Conservation (phyloP, 306 rosid genomes). For the Benincasa hispida region DNA sequence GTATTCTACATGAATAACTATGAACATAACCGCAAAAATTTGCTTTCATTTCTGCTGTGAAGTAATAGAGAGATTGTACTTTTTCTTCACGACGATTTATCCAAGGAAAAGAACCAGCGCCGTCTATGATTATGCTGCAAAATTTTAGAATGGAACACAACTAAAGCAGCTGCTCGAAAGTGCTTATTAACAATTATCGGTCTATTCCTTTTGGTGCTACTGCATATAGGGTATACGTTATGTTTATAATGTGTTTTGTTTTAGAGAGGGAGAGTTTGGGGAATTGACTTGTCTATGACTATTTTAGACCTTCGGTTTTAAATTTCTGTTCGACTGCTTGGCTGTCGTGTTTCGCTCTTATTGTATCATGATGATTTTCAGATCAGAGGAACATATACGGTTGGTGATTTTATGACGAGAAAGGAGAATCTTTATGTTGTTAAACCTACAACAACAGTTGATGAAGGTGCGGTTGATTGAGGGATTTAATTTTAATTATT, state of each 20-base stretch:
- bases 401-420: constrained; percentile 87
- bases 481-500: neutral
- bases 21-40: neutral
- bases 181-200: neutral
- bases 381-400: constrained; percentile 44
- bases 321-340: neutral
- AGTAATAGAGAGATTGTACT: neutral
- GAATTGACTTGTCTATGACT: neutral
- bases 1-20: neutral
- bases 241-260: neutral
- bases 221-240: neutral
- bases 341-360: neutral
- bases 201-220: neutral
- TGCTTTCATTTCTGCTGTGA: neutral
- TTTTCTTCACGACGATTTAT: neutral
- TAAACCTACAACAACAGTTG: constrained; percentile 61
- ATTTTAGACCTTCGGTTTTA: neutral
- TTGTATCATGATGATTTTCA: constrained; percentile 12
- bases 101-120: neutral
- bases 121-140: neutral
- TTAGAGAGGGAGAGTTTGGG: neutral
- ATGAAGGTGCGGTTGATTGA: constrained; percentile 44
- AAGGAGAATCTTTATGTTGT: constrained; percentile 52
- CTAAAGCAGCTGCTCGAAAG: neutral
- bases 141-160: neutral